These are phyloP conservation scores for Pleurotus tuoliensis DNA, from an alignment of 768 basidiomycete species.

Conservation along the genomic window DNA sequence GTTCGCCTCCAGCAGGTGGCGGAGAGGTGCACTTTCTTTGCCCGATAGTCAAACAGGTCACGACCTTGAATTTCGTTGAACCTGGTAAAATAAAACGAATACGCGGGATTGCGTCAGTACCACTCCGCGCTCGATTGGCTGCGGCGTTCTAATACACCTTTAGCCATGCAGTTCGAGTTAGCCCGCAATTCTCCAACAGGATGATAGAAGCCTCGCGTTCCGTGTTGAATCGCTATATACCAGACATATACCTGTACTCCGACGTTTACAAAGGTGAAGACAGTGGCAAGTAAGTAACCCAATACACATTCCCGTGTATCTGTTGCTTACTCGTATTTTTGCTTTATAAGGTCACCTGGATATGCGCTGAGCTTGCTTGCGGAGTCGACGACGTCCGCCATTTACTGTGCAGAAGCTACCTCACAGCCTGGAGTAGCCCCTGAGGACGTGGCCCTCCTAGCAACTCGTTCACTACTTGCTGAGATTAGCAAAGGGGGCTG, in stretches of 20 bases:
- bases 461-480: conserved; percentile 71
- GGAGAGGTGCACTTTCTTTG: conserved; percentile 94
- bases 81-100: conserved; percentile 92
- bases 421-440: conserved; percentile 83
- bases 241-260: conserved; percentile 97
- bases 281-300: conserved; percentile 79
- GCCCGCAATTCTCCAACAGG: conserved; percentile 94
- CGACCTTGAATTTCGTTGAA: conserved; percentile 89
- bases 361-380: conserved; percentile 89
- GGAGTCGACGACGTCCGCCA: conserved; percentile 85
- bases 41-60: conserved; percentile 86
- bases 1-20: conserved; percentile 85
- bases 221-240: conserved; percentile 92
- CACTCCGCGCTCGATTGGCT: neutral
- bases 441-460: conserved; percentile 86
- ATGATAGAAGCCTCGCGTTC: conserved; percentile 96
- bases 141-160: neutral
- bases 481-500: conserved; percentile 86
- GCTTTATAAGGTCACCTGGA: conserved; percentile 75
- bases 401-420: conserved; percentile 84
- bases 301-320: too few species aligned
- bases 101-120: conserved; percentile 86
- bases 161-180: conserved; percentile 95
- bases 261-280: conserved; percentile 98
- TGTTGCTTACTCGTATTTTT: neutral